phyloP scores from a whole-genome alignment of 2,329 filamentous ascomycete genomes.

The Trichoderma sp. region DNA sequence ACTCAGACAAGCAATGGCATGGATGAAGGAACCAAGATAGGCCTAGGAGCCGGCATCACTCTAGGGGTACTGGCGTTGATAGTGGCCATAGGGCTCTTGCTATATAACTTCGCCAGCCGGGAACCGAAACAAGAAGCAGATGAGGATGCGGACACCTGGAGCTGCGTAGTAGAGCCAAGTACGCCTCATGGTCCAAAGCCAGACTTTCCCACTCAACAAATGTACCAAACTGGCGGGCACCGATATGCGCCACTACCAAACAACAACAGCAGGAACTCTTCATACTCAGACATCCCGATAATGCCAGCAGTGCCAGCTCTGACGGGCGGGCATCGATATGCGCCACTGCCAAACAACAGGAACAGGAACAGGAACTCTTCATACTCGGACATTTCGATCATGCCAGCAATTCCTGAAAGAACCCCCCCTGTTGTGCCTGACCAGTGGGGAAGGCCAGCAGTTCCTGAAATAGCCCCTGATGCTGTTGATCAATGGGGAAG shows the following conservation, averaged over 20 bases:
- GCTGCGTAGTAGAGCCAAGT: neutral
- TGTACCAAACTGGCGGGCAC: neutral
- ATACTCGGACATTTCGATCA: neutral
- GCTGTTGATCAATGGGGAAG: too few species aligned
- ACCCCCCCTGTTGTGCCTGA: neutral
- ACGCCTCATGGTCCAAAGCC: neutral
- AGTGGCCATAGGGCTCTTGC: neutral
- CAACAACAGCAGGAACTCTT: neutral
- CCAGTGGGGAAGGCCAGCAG: neutral
- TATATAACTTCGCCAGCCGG: neutral
- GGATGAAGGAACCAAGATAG: neutral
- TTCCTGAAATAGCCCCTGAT: too few species aligned
- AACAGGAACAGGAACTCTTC: neutral
- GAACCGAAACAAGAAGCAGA: neutral
- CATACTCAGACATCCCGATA: neutral
- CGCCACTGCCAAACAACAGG: neutral
- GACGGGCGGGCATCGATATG: neutral
- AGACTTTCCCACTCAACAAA: neutral
- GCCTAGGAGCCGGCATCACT: conserved; percentile 1
- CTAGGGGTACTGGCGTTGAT: conserved; percentile 2
- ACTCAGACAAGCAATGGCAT: neutral
- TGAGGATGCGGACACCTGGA: neutral
- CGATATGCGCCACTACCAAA: neutral
- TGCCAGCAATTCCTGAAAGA: neutral
- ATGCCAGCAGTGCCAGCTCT: neutral